A percentile compares a stretch with the other conserved stretches of the same genome.
Conservation (phyloP, 176 grass and related monocot species). For the Canna indica region DNA sequence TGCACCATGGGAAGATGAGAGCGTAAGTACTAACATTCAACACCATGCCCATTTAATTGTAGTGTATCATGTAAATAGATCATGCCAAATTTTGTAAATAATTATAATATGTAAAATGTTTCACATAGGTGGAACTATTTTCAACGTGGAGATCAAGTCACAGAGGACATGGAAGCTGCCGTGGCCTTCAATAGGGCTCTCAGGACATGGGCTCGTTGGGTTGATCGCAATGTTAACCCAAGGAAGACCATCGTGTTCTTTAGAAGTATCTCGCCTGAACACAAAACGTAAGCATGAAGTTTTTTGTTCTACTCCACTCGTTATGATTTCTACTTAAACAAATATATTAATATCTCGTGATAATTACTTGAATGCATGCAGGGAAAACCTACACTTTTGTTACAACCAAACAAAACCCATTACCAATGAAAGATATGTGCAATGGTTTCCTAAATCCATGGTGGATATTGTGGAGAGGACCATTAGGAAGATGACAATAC, state of each 20-base stretch:
- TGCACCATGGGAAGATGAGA: constrained; percentile 43
- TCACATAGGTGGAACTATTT: constrained; percentile 48
- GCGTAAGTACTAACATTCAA: constrained; percentile 21
- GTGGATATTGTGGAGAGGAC: constrained; percentile 15
- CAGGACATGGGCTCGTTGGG: constrained; percentile 39
- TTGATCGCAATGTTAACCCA: constrained; percentile 25
- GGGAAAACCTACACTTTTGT: constrained; percentile 32
- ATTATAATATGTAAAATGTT: no score
- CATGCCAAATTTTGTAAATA: no score
- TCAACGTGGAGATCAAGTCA: constrained; percentile 15
- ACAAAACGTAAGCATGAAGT: constrained; percentile 23
- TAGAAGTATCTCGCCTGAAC: constrained; percentile 50
- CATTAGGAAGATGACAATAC: constrained; percentile 17
- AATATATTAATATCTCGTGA: neutral
- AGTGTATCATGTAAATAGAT: no score
- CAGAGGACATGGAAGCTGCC: constrained; percentile 24
- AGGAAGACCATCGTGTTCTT: constrained; percentile 42
- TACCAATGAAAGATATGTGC: constrained; percentile 8
- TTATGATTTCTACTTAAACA: neutral
- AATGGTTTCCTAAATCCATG: constrained; percentile 31
- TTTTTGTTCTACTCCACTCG: neutral
- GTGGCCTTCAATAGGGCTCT: constrained; percentile 35
- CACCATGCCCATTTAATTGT: no score
- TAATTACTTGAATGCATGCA: no score
- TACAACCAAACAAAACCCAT: constrained; percentile 34